phyloP scores from a whole-genome alignment of 2,329 filamentous ascomycete species.

The Fusarium illudens region DNA sequence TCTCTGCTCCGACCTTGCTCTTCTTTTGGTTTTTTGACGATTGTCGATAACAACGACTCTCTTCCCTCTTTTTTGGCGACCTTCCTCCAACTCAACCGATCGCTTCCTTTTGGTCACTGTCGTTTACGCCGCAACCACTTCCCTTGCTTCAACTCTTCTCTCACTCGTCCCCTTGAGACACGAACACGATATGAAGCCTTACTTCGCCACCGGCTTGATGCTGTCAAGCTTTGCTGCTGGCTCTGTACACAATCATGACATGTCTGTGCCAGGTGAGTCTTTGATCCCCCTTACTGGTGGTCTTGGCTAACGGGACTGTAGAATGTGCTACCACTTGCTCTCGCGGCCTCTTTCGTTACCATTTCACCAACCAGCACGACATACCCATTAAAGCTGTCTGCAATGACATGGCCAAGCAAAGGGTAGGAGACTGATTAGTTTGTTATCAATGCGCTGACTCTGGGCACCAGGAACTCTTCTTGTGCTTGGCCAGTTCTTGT shows the following conservation, averaged over 20 bases:
- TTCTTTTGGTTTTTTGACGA: background rate
- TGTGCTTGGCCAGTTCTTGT: constrained; percentile 45
- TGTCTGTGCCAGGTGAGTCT: constrained; percentile 22
- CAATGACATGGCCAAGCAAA: constrained; percentile 34
- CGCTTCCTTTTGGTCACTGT: constrained; percentile 43
- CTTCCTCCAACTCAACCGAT: background rate
- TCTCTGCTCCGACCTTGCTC: background rate
- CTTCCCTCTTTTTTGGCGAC: background rate
- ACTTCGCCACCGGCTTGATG: constrained; percentile 14
- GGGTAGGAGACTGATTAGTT: constrained; percentile 18
- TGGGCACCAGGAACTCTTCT: constrained; percentile 42
- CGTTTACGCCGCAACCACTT: constrained; percentile 42
- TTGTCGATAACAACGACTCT: background rate
- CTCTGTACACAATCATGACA: background rate
- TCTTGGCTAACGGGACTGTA: constrained; percentile 5
- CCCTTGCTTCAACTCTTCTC: constrained; percentile 31
- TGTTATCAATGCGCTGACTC: constrained; percentile 23
- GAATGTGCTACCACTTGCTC: constrained; percentile 33
- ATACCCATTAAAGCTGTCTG: constrained; percentile 22
- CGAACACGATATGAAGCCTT: constrained; percentile 36
- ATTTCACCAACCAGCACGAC: constrained; percentile 2
- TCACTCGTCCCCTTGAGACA: constrained; percentile 11
- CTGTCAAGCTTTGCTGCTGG: constrained; percentile 19
- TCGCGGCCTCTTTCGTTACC: constrained; percentile 11
- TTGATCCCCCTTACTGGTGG: background rate